Evolutionary conservation across 78 protist species (phyloP), one percentile per base, ranked within the genome.

Genomic region (Dictyostelium capitatum): DNA sequence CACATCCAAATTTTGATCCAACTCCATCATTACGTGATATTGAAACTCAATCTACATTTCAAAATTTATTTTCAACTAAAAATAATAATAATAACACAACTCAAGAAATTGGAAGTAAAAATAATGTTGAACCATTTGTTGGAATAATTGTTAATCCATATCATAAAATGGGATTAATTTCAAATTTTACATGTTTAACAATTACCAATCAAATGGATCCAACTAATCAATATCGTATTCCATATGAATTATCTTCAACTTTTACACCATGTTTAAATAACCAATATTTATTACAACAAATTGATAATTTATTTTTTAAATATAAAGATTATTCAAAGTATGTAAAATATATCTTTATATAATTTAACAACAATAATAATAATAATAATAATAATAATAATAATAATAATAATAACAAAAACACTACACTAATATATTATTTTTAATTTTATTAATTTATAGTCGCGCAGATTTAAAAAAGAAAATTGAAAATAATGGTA

Each of bases 1-100:
- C 96, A 14, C 98, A 97, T 78, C 97, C 97, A 20, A 85, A 80
- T 30, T 97, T 95, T 80, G 64, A 50, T 48, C 96, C 98, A 19
- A 74, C 73, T 17, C 98, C 98, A 46, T 95, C 97, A 7, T 1
- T 82, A 2, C 41, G 97, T 7, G 98, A 97, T 80, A 82, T 95
- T n/a, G 97, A 95, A 79, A 96, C 94, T 30, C 97, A 95, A 74
- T 79, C 73, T n/a, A 10, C 92, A 9, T 82, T 62, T 37, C 95
- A 91, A 77, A 80, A 28, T 17, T 28, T 53, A 14, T 87, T 75
- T 28, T 56, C 51, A n/a, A 14, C 20, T 30, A 6, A 25, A 5
- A 23, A 25, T 23, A 11, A 51, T 0, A 72, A 12, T 32, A 50
- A n/a, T n/a, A n/a, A n/a, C n/a, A n/a, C n/a, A n/a, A n/a, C n/a